phyloP scores from a whole-genome alignment of 257 asterid genomes.

The Solanum pennellii region DNA sequence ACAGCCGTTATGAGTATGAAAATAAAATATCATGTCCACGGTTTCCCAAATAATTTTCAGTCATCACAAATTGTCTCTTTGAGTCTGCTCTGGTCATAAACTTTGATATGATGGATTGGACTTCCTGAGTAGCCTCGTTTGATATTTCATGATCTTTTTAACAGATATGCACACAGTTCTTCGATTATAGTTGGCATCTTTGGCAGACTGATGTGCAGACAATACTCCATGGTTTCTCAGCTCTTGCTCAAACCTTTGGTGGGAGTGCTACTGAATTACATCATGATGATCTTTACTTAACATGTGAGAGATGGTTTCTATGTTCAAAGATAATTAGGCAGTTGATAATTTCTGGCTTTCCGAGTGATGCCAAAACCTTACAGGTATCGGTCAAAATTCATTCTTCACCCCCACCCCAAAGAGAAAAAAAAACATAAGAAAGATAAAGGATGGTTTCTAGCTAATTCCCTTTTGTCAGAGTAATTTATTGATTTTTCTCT shows the following conservation, averaged over 20 bases:
- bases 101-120: not conserved
- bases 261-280: constrained; percentile 36
- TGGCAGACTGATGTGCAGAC: constrained; percentile 90
- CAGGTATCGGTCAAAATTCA: constrained; percentile 34
- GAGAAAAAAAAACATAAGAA: not conserved
- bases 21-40: not conserved
- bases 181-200: constrained; percentile 96
- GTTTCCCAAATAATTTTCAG: not conserved
- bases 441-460: not conserved
- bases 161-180: constrained; percentile 88
- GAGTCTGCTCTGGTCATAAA: constrained; percentile 4
- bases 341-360: constrained; percentile 77
- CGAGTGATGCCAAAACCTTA: constrained; percentile 59
- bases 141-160: constrained; percentile 12
- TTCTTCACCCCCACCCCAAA: not conserved
- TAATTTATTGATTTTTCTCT: not conserved
- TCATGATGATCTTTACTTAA: constrained; percentile 66
- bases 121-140: constrained; percentile 4
- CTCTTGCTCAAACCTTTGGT: constrained; percentile 55
- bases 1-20: not conserved
- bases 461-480: not conserved
- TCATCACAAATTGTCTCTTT: not conserved
- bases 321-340: constrained; percentile 86
- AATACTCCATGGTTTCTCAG: constrained; percentile 64
- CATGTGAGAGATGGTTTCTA: constrained; percentile 94